Percentiles rank a stretch among this genome's conserved stretches.
Conservation (phyloP, 202 grass and related monocot genomes). For the Eragrostis tef region DNA sequence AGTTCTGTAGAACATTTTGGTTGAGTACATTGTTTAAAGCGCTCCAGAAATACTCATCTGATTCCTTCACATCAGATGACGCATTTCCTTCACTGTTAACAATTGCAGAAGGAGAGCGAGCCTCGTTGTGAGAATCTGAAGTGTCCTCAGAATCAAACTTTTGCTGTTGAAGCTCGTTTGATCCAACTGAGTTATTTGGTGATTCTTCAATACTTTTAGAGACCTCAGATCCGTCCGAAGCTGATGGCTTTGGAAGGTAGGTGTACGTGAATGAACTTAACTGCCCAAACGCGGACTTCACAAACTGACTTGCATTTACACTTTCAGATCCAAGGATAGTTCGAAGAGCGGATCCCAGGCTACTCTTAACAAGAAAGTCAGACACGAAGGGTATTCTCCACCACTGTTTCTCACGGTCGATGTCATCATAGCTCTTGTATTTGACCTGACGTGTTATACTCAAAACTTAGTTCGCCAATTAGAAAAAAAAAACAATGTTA, state of each 20-base stretch:
- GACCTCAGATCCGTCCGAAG: slow-evolving; percentile 49
- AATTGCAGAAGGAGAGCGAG: slow-evolving; percentile 33
- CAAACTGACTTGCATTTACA: slow-evolving; percentile 91
- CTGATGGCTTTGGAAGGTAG: slow-evolving; percentile 61
- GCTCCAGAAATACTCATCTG: slow-evolving; percentile 85
- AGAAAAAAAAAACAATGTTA: slow-evolving; percentile 30
- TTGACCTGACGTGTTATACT: slow-evolving; percentile 59
- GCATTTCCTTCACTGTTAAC: slow-evolving; percentile 42
- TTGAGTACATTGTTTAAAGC: slow-evolving; percentile 67
- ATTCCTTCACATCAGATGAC: slow-evolving; percentile 47
- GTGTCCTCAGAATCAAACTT: slow-evolving; percentile 47
- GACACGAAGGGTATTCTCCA: slow-evolving; percentile 88
- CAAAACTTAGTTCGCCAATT: slow-evolving; percentile 46
- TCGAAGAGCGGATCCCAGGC: slow-evolving; percentile 73
- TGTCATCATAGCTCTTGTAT: slow-evolving; percentile 88
- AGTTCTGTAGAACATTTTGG: slow-evolving; percentile 66
- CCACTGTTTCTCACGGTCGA: slow-evolving; percentile 82
- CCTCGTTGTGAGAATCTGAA: slow-evolving; percentile 44
- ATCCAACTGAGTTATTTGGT: slow-evolving; percentile 32
- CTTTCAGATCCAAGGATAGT: slow-evolving; percentile 78
- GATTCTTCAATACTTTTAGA: slow-evolving; percentile 55
- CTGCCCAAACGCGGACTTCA: slow-evolving; percentile 87
- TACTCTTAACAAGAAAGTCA: slow-evolving; percentile 77
- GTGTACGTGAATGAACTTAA: slow-evolving; percentile 67
- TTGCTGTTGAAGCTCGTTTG: slow-evolving; percentile 44